These are phyloP conservation scores for Mrakia frigida DNA, from an alignment of 768 basidiomycete species.

Conservation along the genomic window DNA sequence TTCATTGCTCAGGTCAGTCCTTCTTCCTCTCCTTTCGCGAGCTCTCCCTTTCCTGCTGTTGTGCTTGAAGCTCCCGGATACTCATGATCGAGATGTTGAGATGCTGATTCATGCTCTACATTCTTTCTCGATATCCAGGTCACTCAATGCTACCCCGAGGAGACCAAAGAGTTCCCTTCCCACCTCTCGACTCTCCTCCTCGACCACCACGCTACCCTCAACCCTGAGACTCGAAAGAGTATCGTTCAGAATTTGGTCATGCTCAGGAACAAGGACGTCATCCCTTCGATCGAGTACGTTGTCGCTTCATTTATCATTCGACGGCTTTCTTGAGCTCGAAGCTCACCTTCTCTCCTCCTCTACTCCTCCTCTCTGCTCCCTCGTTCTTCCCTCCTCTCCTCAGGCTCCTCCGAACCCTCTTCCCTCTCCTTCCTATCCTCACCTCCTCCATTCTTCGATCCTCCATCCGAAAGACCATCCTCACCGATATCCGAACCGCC, in stretches of 20 bases:
- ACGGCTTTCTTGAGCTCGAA: not conserved
- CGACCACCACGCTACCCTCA: constrained; percentile 66
- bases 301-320: not conserved
- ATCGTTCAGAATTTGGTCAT: constrained; percentile 88
- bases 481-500: constrained; percentile 85
- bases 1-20: constrained; percentile 76
- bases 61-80: too few relatives aligned
- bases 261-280: constrained; percentile 86
- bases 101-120: not conserved
- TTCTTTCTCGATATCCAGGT: constrained; percentile 50
- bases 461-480: constrained; percentile 85
- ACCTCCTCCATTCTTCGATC: constrained; percentile 75
- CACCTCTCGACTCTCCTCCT: constrained; percentile 74
- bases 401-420: constrained; percentile 83
- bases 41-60: not conserved
- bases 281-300: constrained; percentile 83
- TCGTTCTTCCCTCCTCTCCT: not conserved
- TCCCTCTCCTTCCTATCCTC: constrained; percentile 90
- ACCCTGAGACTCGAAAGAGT: constrained; percentile 74
- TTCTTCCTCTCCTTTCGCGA: not conserved
- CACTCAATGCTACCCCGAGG: constrained; percentile 86
- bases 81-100: not conserved
- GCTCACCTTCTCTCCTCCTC: not conserved
- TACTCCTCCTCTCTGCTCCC: not conserved
- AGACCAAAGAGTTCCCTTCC: constrained; percentile 76